phyloP scores from a whole-genome alignment of 163 green algal species.

The Dunaliella salina region DNA sequence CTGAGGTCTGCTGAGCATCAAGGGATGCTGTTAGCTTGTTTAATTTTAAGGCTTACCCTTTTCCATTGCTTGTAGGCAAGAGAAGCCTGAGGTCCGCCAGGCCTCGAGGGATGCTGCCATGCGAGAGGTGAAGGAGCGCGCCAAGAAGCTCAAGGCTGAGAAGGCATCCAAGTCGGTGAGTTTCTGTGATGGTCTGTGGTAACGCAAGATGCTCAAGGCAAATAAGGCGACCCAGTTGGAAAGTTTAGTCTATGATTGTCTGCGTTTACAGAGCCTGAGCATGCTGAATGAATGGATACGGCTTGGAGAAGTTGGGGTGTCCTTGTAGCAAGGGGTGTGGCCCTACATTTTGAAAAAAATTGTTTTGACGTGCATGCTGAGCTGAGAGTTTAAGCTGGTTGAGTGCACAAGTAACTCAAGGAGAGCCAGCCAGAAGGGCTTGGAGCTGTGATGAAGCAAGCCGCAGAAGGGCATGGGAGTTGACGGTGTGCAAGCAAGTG shows the following conservation, averaged over 20 bases:
- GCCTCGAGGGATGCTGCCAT: slow-evolving; percentile 88
- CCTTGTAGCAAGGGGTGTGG: too few relatives aligned
- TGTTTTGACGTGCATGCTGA: too few relatives aligned
- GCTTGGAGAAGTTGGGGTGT: too few relatives aligned
- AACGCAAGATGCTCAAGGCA: not conserved
- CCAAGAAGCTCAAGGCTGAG: slow-evolving; percentile 61
- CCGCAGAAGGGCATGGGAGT: too few relatives aligned
- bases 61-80: slow-evolving; percentile 45
- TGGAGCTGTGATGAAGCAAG: too few relatives aligned
- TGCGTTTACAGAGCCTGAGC: not conserved
- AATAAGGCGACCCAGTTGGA: not conserved
- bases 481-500: too few relatives aligned
- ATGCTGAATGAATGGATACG: not conserved
- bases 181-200: not conserved
- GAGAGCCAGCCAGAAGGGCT: too few relatives aligned
- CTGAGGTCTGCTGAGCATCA: slow-evolving; percentile 81
- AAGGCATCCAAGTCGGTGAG: slow-evolving; percentile 21
- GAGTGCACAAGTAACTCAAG: too few relatives aligned
- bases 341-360: too few relatives aligned
- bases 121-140: slow-evolving; percentile 68
- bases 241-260: not conserved
- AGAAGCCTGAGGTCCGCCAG: slow-evolving; percentile 94
- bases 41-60: not conserved
- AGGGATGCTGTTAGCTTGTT: slow-evolving; percentile 73
- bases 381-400: too few relatives aligned